Conservation (phyloP, 2,329 filamentous ascomycete species). For the Alternaria triticimaculans region DNA sequence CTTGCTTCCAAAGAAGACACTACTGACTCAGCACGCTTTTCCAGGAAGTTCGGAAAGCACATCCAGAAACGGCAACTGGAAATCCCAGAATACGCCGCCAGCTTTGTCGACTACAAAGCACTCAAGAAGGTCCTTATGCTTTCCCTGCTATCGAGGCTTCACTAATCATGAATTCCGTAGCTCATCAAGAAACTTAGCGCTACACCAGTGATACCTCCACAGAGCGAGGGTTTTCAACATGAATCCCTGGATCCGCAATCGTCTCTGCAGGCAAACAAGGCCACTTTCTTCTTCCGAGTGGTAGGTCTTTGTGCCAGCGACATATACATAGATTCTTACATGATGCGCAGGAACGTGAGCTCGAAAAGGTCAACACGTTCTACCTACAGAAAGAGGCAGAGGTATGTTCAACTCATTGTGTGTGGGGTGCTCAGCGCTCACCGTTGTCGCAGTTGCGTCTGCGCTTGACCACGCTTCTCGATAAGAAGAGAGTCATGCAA, state of each 20-base stretch:
- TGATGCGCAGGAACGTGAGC: slow-evolving; percentile 78
- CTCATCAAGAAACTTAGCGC: slow-evolving; percentile 98
- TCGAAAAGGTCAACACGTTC: slow-evolving; percentile 98
- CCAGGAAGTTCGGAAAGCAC: slow-evolving; percentile 99
- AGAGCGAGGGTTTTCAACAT: slow-evolving; percentile 64
- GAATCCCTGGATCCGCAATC: slow-evolving; percentile 76
- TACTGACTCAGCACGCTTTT: slow-evolving; percentile 48
- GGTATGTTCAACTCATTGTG: slow-evolving; percentile 60
- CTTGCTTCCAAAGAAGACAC: slow-evolving; percentile 46
- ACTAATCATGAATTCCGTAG: slow-evolving; percentile 57
- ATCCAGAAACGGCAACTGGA: slow-evolving; percentile 99
- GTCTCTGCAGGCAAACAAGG: slow-evolving; percentile 93
- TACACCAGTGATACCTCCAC: slow-evolving; percentile 81
- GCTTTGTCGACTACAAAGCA: slow-evolving; percentile 99
- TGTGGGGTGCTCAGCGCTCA: slow-evolving; percentile 19
- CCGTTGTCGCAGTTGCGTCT: slow-evolving; percentile 78
- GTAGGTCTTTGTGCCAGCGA: slow-evolving; percentile 59
- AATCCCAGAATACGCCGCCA: slow-evolving; percentile 98
- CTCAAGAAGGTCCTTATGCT: slow-evolving; percentile 82
- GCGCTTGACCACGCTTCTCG: slow-evolving; percentile 86
- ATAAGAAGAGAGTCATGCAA: slow-evolving; percentile 93
- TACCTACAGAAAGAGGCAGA: slow-evolving; percentile 98
- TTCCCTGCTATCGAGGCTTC: background rate
- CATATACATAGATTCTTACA: slow-evolving; percentile 10
- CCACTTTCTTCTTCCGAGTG: slow-evolving; percentile 97